Conservation (phyloP, 768 basidiomycete species). For the Rhodotorula babjevae region DNA sequence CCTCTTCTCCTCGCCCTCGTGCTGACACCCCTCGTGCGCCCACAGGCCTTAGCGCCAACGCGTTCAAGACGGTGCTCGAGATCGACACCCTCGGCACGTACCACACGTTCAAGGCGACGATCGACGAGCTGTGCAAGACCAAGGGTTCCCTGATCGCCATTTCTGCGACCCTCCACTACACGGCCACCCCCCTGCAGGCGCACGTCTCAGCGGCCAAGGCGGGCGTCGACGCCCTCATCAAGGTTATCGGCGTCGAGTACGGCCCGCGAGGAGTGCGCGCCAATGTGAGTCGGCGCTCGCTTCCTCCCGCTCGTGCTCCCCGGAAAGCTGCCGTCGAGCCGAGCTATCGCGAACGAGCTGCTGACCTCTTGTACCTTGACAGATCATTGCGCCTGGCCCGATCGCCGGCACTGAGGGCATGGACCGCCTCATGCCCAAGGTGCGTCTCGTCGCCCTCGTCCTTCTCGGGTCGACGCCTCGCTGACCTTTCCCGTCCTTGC, state of each 20-base stretch:
- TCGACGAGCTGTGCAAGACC: conserved; percentile 64
- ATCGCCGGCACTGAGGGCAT: conserved; percentile 69
- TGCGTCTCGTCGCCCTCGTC: not conserved
- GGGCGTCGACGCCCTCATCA: conserved; percentile 80
- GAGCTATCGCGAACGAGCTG: too few species aligned
- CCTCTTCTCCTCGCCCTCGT: not conserved
- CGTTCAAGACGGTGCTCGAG: conserved; percentile 84
- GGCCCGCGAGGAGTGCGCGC: conserved; percentile 90
- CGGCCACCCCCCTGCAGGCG: conserved; percentile 73
- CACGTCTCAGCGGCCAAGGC: conserved; percentile 96
- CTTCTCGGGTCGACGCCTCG: not conserved
- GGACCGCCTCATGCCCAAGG: conserved; percentile 47
- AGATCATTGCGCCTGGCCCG: conserved; percentile 76
- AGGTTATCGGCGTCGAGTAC: conserved; percentile 84
- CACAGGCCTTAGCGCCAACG: conserved; percentile 67
- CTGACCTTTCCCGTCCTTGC: not conserved
- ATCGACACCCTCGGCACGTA: conserved; percentile 89
- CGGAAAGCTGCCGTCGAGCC: too few species aligned
- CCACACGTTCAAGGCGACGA: conserved; percentile 89
- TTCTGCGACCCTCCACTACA: conserved; percentile 79
- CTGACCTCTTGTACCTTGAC: not conserved
- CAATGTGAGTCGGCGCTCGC: conserved; percentile 50
- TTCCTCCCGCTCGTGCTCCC: too few species aligned
- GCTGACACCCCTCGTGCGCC: not conserved
- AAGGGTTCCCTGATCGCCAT: conserved; percentile 74